Evolutionary conservation across 257 asterid genomes (phyloP).

Genomic region (Avicennia marina): DNA sequence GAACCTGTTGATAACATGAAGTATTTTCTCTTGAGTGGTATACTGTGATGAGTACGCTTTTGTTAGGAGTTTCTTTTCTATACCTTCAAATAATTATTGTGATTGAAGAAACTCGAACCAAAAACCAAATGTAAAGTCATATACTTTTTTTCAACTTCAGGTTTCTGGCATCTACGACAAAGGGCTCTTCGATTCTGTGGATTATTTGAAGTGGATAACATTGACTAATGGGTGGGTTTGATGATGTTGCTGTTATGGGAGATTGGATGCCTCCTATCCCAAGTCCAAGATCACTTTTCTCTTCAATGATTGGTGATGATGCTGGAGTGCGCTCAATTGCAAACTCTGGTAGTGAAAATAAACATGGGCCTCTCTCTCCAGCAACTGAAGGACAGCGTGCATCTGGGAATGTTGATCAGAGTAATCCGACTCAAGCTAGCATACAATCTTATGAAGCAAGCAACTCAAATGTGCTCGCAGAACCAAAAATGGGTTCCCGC

Average conservation of each 20-base stretch:
- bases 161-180: not conserved
- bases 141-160: not conserved
- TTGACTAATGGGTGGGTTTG: conserved; percentile 53
- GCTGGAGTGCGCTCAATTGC: conserved; percentile 18
- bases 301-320: conserved; percentile 39
- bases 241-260: conserved; percentile 56
- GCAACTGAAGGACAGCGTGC: conserved; percentile 20
- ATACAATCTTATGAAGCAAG: conserved; percentile 24
- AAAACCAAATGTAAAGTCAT: not conserved
- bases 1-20: not conserved
- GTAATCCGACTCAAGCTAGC: conserved; percentile 19
- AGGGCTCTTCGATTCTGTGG: not conserved
- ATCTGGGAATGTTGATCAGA: conserved; percentile 18
- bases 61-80: not conserved
- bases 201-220: conserved; percentile 8
- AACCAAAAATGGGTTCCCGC: conserved; percentile 29
- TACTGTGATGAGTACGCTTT: not conserved
- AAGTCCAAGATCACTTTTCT: conserved; percentile 44
- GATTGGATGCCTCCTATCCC: conserved; percentile 74
- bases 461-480: conserved; percentile 22
- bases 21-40: not conserved
- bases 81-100: too few species aligned
- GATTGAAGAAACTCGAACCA: not conserved
- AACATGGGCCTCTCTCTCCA: conserved; percentile 17
- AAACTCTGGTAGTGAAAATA: conserved; percentile 19